Conservation (phyloP, 1,284 basidiomycete species). For the Puccinia triticina region DNA sequence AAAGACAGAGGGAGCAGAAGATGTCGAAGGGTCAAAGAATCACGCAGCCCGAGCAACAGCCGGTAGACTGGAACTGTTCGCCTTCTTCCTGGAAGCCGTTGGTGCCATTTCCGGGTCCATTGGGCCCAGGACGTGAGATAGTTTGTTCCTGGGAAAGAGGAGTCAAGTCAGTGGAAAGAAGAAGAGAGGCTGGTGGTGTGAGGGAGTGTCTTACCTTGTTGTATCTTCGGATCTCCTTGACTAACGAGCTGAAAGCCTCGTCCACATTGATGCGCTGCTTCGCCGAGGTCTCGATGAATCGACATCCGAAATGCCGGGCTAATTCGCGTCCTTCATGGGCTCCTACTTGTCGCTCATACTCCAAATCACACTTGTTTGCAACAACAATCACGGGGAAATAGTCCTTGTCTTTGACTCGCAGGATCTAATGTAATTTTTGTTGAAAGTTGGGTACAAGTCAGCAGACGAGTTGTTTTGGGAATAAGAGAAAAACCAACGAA, state of each 20-base stretch:
- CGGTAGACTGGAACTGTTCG: constrained; percentile 34
- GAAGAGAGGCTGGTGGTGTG: not conserved
- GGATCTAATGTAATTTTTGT: constrained; percentile 49
- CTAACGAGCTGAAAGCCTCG: constrained; percentile 95
- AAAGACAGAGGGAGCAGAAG: not conserved
- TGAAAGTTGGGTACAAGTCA: too few relatives aligned
- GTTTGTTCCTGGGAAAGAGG: constrained; percentile 55
- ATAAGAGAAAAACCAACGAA: constrained; percentile 60
- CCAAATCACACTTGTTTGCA: constrained; percentile 98
- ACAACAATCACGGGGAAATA: constrained; percentile 96
- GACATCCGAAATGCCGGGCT: constrained; percentile 93
- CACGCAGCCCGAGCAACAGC: constrained; percentile 38
- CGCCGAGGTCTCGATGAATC: constrained; percentile 97
- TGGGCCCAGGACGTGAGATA: constrained; percentile 57
- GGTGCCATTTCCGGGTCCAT: constrained; percentile 54
- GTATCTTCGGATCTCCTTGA: constrained; percentile 93
- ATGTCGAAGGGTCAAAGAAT: constrained; percentile 15
- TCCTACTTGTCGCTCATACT: constrained; percentile 95
- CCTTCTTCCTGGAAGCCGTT: constrained; percentile 40
- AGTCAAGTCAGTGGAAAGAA: not conserved
- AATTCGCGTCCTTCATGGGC: constrained; percentile 97
- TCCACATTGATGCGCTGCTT: constrained; percentile 99
- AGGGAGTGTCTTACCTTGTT: constrained; percentile 71
- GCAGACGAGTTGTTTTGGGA: too few relatives aligned
- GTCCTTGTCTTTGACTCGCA: constrained; percentile 89